phyloP scores from a whole-genome alignment of 441 rosid genomes.

The Jatropha podagrica region DNA sequence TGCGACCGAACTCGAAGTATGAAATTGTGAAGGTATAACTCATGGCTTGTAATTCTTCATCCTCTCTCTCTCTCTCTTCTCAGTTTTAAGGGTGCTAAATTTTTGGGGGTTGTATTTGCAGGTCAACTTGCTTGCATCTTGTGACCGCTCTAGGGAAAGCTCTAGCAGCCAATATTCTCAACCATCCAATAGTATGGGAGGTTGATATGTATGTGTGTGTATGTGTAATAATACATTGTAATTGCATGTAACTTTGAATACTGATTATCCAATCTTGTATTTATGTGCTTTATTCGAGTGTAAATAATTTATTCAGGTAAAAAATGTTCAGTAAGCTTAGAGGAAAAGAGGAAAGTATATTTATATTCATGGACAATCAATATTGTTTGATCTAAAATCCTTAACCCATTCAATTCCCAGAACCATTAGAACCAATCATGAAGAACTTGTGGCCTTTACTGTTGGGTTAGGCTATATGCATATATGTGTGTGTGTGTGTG shows the following conservation, averaged over 20 bases:
- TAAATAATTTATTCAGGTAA: too few relatives aligned
- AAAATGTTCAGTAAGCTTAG: too few relatives aligned
- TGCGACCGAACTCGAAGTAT: slow-evolving; percentile 77
- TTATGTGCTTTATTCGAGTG: not conserved
- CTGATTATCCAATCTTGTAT: not conserved
- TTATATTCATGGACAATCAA: too few relatives aligned
- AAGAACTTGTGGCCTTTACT: too few relatives aligned
- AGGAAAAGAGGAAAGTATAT: too few relatives aligned
- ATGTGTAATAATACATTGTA: not conserved
- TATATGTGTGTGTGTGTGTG: too few relatives aligned
- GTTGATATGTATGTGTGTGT: slow-evolving; percentile 31
- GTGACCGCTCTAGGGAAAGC: slow-evolving; percentile 41
- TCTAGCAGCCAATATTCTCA: slow-evolving; percentile 31
- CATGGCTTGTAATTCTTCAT: not conserved
- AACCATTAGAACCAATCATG: too few relatives aligned
- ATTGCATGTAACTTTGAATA: not conserved
- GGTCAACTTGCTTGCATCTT: slow-evolving; percentile 85
- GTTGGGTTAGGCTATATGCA: too few relatives aligned
- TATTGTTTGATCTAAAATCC: too few relatives aligned
- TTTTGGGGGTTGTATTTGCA: slow-evolving; percentile 24
- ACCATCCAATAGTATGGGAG: slow-evolving; percentile 71
- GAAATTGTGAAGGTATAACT: slow-evolving; percentile 84
- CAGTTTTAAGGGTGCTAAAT: not conserved
- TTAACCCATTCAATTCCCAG: too few relatives aligned
- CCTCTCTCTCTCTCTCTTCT: too few relatives aligned